These are phyloP conservation scores for Aspergillus texensis DNA, from an alignment of 2,329 filamentous ascomycete genomes.

Conservation along the genomic window DNA sequence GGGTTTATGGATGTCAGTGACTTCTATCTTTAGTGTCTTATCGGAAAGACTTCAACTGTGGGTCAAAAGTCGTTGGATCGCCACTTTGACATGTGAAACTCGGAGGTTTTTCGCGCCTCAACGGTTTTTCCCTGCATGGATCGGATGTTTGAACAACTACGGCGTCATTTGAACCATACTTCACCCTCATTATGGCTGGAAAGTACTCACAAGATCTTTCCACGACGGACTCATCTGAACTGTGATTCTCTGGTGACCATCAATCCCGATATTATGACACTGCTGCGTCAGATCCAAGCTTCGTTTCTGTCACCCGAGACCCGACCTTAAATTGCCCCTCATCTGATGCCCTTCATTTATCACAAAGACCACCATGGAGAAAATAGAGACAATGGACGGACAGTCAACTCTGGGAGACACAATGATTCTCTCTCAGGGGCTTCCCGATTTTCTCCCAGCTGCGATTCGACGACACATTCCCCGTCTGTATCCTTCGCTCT, in stretches of 20 bases:
- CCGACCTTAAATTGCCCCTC: not conserved
- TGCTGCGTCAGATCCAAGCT: not conserved
- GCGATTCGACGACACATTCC: constrained; percentile 32
- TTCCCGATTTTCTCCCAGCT: constrained; percentile 25
- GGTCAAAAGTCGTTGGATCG: not conserved
- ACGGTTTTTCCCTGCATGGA: not conserved
- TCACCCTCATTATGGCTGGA: not conserved
- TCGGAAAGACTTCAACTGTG: not conserved
- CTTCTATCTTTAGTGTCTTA: not conserved
- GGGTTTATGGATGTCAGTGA: not conserved
- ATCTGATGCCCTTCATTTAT: not conserved
- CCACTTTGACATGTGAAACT: constrained; percentile 7
- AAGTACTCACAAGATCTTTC: not conserved
- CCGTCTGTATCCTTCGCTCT: constrained; percentile 24
- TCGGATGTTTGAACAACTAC: not conserved
- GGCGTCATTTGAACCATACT: not conserved
- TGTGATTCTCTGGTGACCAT: not conserved
- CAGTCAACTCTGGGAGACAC: constrained; percentile 2
- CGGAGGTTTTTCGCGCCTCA: not conserved
- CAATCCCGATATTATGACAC: not conserved
- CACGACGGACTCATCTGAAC: not conserved
- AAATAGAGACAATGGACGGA: constrained; percentile 6
- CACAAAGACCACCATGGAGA: not conserved
- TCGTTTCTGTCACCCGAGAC: not conserved
- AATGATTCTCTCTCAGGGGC: constrained; percentile 24